phyloP scores from a whole-genome alignment of 1,139 yeast species.

The Suhomyces ambrosiae region DNA sequence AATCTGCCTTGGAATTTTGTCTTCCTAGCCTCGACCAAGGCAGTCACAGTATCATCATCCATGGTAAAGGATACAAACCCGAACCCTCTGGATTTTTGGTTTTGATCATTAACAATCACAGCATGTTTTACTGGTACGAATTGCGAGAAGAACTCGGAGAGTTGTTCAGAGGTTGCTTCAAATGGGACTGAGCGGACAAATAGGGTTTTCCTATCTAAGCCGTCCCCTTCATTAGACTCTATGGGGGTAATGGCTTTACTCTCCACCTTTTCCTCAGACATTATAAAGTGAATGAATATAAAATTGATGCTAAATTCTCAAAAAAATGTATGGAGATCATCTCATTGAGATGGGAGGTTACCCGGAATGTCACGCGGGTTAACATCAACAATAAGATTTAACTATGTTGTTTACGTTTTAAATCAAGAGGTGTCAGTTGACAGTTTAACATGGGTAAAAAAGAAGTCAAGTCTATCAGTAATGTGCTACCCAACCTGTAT shows the following conservation, averaged over 20 bases:
- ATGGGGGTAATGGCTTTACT: conserved; percentile 1
- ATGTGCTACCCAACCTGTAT: conserved; percentile 44
- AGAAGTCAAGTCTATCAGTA: conserved; percentile 12
- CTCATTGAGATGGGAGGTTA: conserved; percentile 12
- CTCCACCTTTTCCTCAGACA: conserved; percentile 9
- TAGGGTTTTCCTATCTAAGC: conserved; percentile 63
- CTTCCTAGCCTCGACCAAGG: conserved; percentile 69
- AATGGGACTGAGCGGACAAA: conserved; percentile 84
- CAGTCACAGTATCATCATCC: conserved; percentile 82
- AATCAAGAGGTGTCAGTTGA: neutral
- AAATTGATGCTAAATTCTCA: neutral
- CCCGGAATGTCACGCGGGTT: conserved; percentile 11
- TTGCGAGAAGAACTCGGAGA: conserved; percentile 82
- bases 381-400: conserved; percentile 2
- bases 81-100: conserved; percentile 82
- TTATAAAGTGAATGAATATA: neutral
- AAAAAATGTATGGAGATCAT: conserved; percentile 15
- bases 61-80: conserved; percentile 91
- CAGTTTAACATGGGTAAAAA: neutral
- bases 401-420: conserved; percentile 2
- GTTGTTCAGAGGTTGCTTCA: conserved; percentile 77
- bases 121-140: conserved; percentile 96
- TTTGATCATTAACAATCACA: conserved; percentile 79
- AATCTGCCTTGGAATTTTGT: conserved; percentile 65
- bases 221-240: conserved; percentile 32